These are phyloP conservation scores for Fusarium dimerum DNA, from an alignment of 2,329 filamentous ascomycete genomes.

Conservation along the genomic window DNA sequence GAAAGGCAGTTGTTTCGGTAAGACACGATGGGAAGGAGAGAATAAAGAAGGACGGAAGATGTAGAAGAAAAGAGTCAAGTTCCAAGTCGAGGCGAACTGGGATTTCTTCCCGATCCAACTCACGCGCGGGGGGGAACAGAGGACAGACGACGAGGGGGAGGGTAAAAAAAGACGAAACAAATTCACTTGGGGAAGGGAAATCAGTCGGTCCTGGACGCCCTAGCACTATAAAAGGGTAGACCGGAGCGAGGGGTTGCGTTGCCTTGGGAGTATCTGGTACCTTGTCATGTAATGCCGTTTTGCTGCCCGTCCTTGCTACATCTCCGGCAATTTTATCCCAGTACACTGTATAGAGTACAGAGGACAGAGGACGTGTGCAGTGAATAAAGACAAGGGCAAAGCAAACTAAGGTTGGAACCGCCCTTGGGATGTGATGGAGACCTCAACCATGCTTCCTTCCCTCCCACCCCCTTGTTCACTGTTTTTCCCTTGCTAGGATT, in stretches of 20 bases:
- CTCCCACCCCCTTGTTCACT: too few species aligned
- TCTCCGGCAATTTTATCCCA: background rate
- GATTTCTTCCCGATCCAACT: background rate
- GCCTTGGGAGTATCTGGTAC: too few species aligned
- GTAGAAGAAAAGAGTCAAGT: background rate
- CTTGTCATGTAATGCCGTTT: background rate
- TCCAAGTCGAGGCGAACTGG: conserved; percentile 6
- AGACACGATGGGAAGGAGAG: conserved; percentile 10
- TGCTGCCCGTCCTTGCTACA: background rate
- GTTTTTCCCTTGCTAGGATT: too few species aligned
- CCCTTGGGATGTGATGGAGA: too few species aligned
- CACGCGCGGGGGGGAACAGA: background rate
- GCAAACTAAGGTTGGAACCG: too few species aligned
- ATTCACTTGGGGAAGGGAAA: background rate
- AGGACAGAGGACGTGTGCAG: background rate
- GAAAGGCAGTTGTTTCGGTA: conserved; percentile 16
- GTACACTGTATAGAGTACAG: background rate
- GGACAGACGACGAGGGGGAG: too few species aligned
- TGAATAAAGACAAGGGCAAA: background rate
- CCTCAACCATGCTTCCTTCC: too few species aligned
- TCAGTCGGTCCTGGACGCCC: background rate
- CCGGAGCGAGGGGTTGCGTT: background rate
- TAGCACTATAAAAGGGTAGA: background rate
- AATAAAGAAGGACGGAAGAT: conserved; percentile 5
- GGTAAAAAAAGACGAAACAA: background rate